Base-by-base conservation (phyloP, 805 yeast genomes). In the Starmerella riodocensis region DNA sequence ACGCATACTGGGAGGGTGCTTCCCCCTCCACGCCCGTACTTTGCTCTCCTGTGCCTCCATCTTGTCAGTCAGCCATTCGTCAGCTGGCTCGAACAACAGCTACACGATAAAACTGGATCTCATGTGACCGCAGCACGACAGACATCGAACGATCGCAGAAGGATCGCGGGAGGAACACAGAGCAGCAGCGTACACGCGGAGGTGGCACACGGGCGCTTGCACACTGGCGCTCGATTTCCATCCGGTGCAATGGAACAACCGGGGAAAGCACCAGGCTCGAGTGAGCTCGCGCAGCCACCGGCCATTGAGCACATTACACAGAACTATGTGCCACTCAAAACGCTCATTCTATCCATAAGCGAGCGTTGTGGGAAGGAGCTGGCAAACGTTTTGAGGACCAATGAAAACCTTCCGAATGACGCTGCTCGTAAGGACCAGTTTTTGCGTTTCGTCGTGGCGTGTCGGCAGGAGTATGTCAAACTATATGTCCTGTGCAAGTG, bases 401-500 rank as follows among this genome's bases (percentile, higher is more conserved):
- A 80, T 28, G 71, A 78, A 14, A 58, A 68, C 14, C 53, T 69
- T 3, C 74, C 72, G 16, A 60, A 70, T 12, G 86, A 82, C 46
- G 63, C 69, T 17, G 61, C 63, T 4, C 74, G 81, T 47, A 88
- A 88, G 62, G 71, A 73, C 45, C 67, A 68, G 37, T 71, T 91
- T 39, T 60, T 91, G 29, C 73, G 77, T 25, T 60, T 79, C 41
- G 65, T 91, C 18, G 78, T 88, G 2, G 64, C 67, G 26, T 61
- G 86, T 23, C 70, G 97, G 41, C 85, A 83, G 53, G 91, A 86
- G 52, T 84, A 78, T 54, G 72, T 86, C 43, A 76, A 88, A 56
- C 57, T 86, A 3, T 85, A 83, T 50, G 94, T 93, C 2, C 61
- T 91, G 29, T 72, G 79, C 37, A 86, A 88, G 59, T 91, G 99